These are phyloP conservation scores for Cynanchum wilfordii DNA, from an alignment of 257 asterid genomes.

Conservation along the genomic window DNA sequence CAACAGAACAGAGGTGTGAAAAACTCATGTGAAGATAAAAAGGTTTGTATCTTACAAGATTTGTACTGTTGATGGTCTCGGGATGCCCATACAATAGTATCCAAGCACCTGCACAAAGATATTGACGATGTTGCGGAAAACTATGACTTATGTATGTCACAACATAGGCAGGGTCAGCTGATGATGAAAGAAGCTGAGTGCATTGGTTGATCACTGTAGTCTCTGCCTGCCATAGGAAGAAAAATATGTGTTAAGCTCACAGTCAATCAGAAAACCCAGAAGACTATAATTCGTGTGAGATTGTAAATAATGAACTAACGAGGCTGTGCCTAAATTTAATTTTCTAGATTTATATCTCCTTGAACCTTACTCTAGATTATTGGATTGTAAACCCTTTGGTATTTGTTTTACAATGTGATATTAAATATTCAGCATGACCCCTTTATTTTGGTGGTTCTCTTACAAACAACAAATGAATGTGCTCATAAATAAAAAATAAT, in stretches of 20 bases:
- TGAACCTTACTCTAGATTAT: background rate
- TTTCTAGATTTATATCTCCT: background rate
- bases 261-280: background rate
- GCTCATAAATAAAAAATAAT: background rate
- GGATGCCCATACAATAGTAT: conserved; percentile 87
- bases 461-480: background rate
- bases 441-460: background rate
- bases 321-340: background rate
- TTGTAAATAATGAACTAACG: background rate
- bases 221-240: conserved; percentile 64
- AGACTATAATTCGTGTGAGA: background rate
- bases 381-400: background rate
- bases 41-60: conserved; percentile 54
- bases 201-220: conserved; percentile 86
- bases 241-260: conserved; percentile 3
- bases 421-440: background rate
- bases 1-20: background rate
- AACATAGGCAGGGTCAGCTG: conserved; percentile 83
- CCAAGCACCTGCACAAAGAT: conserved; percentile 99
- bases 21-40: conserved; percentile 7
- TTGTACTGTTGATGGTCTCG: conserved; percentile 80
- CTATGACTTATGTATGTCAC: conserved; percentile 80
- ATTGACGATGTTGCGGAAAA: conserved; percentile 78
- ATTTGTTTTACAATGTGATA: background rate
- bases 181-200: conserved; percentile 80